Evolutionary conservation across 805 yeast species (phyloP), one percentile per base, ranked within the genome.

Genomic region (Saccharomycopsis sp.): DNA sequence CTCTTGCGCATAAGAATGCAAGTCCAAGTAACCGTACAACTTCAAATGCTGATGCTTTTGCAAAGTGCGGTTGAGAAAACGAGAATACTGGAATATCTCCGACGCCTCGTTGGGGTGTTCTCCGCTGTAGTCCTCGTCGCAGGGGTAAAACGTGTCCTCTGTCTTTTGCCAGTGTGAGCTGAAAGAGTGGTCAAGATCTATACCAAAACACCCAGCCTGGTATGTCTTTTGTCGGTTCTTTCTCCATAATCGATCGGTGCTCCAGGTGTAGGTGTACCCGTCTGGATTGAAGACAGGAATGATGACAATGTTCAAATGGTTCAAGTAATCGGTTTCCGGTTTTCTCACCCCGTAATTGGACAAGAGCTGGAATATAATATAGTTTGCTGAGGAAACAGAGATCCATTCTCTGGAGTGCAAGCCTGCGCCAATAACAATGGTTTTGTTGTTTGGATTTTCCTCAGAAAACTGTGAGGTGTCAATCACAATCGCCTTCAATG

Each of bases 381-480:
- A 83, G 46, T 84, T 71, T 1, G 75, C 78, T 0, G 89, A 68
- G 2, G 87, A 72, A 2, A 78, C 75, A 27, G 87, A 72, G 20
- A 85, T 69, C 96, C 96, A 87, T 57, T 87, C 96, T 39, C 96
- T 67, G 0, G 95, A 92, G 60, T 87, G 95, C 2, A 81, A 69
- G 2, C 95, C 95, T 29, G 88, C 88, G 1, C 89, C 76, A 5
- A 87, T 68, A 3, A 85, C 79, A 39, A 86, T 69, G 1, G 89
- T 81, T 48, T 69, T 73, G 56, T 69, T 71, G 34, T 71, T 64
- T 7, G 67, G 62, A 59, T 49, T 60, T 47, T 45, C 50, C 41
- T 60, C 55, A 31, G 43, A 45, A 10, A 53, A 55, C 35, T 63
- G 64, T 35, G 67, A 67, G 1, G 77, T 67, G 2, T 78, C 65